Percentiles rank a stretch among this genome's conserved stretches.
Conservation (phyloP, 1,284 basidiomycete species). For the Mycena sp. region DNA sequence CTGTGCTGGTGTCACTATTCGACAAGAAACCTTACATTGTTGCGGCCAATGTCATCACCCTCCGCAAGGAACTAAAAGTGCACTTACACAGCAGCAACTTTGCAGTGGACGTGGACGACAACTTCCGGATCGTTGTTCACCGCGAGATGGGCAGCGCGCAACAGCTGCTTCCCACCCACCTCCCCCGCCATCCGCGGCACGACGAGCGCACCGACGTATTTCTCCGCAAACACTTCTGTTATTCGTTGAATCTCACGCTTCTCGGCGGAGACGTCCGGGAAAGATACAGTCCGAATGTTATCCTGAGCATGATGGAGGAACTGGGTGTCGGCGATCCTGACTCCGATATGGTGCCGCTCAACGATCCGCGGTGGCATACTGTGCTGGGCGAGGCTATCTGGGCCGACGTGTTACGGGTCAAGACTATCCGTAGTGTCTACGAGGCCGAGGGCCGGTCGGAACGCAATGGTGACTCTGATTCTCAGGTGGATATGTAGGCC, state of each 20-base stretch:
- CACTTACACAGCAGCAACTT: slow-evolving; percentile 21
- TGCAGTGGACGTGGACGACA: slow-evolving; percentile 15
- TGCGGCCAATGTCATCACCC: not conserved
- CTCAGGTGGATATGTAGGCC: too few relatives aligned
- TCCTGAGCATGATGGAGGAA: not conserved
- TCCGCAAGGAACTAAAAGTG: slow-evolving; percentile 7
- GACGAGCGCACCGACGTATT: too few relatives aligned
- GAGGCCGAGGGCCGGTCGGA: too few relatives aligned
- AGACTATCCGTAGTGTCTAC: too few relatives aligned
- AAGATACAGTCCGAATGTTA: not conserved
- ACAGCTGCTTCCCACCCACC: too few relatives aligned
- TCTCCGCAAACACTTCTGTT: slow-evolving; percentile 9
- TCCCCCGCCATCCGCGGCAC: too few relatives aligned
- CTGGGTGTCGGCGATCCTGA: not conserved
- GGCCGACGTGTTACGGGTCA: not conserved
- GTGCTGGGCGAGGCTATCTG: slow-evolving; percentile 2
- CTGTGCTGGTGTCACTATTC: too few relatives aligned
- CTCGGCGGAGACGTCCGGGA: slow-evolving; percentile 14
- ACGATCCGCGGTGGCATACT: not conserved
- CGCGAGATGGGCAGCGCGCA: slow-evolving; percentile 7
- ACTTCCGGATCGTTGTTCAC: slow-evolving; percentile 11
- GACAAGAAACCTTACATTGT: slow-evolving; percentile 1
- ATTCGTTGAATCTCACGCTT: slow-evolving; percentile 17
- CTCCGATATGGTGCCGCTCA: not conserved
- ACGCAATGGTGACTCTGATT: too few relatives aligned